A percentile compares a stretch with the other conserved stretches of the same genome.
These are phyloP conservation scores for Mycena latifolia DNA, from an alignment of 768 basidiomycete species.

Conservation along the genomic window DNA sequence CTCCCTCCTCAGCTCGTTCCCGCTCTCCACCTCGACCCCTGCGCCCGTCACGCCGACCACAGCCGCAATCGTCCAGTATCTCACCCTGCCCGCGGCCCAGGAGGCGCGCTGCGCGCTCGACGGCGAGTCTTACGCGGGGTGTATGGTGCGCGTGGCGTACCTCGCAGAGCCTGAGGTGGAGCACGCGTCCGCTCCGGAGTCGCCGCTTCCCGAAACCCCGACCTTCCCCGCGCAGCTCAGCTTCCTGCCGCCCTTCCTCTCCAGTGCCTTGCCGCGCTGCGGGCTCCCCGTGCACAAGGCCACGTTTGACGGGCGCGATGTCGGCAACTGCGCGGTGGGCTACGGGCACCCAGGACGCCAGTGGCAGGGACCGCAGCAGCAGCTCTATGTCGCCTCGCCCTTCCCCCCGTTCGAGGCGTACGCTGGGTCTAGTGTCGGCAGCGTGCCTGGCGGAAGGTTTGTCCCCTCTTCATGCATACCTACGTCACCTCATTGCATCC, in stretches of 20 bases:
- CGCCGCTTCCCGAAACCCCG: slow-evolving; percentile 18
- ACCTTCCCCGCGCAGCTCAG: slow-evolving; percentile 22
- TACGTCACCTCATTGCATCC: neutral
- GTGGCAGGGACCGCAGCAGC: slow-evolving; percentile 22
- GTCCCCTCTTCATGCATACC: neutral
- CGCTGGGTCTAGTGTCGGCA: slow-evolving; percentile 20
- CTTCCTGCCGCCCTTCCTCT: slow-evolving; percentile 9
- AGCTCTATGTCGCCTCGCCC: slow-evolving; percentile 15
- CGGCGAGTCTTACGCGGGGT: slow-evolving; percentile 34
- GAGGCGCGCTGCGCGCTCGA: slow-evolving; percentile 32
- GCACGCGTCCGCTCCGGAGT: slow-evolving; percentile 20
- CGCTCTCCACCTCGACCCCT: slow-evolving; percentile 13
- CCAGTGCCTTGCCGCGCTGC: slow-evolving; percentile 23
- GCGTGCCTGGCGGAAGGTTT: slow-evolving; percentile 22
- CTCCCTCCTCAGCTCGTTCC: neutral
- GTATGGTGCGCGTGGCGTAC: slow-evolving; percentile 28
- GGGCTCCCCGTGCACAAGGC: slow-evolving; percentile 18
- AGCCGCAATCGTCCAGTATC: slow-evolving; percentile 32
- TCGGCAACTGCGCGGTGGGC: slow-evolving; percentile 23
- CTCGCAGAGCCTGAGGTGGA: slow-evolving; percentile 29
- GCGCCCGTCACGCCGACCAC: slow-evolving; percentile 18
- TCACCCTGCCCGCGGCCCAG: slow-evolving; percentile 26
- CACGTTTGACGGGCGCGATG: slow-evolving; percentile 31
- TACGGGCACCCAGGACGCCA: slow-evolving; percentile 17
- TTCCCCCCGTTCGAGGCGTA: slow-evolving; percentile 21